A percentile compares a stretch with the other conserved stretches of the same genome.
These are phyloP conservation scores for Botryotinia globosa DNA, from an alignment of 2,329 filamentous ascomycete genomes.

Conservation along the genomic window DNA sequence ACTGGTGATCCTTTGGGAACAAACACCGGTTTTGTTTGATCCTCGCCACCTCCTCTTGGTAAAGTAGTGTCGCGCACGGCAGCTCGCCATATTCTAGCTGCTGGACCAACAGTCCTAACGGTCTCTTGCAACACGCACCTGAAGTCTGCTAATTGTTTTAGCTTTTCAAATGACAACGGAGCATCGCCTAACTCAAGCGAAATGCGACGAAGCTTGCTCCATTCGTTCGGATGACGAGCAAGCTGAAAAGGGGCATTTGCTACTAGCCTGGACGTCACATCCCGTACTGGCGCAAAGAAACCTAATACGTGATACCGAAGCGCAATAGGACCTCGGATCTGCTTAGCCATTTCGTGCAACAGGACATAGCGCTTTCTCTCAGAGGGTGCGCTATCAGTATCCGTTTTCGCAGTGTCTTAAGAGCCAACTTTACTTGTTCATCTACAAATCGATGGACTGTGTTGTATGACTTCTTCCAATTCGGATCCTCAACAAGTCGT, in stretches of 20 bases:
- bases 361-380: constrained; percentile 6
- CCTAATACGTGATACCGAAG: constrained; percentile 10
- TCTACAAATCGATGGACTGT: constrained; percentile 18
- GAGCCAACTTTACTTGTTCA: constrained; percentile 20
- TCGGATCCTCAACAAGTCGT: not conserved
- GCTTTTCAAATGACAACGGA: constrained; percentile 45
- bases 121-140: constrained; percentile 57
- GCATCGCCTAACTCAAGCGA: not conserved
- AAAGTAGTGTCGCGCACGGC: constrained; percentile 31
- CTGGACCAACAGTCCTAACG: constrained; percentile 27
- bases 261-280: not conserved
- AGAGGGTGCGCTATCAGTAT: not conserved
- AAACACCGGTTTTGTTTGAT: constrained; percentile 32
- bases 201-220: constrained; percentile 13
- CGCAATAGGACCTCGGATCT: constrained; percentile 10
- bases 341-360: constrained; percentile 16
- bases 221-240: constrained; percentile 13
- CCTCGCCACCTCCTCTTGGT: constrained; percentile 36
- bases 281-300: constrained; percentile 11
- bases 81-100: constrained; percentile 19
- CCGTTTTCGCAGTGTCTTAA: constrained; percentile 1
- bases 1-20: constrained; percentile 30
- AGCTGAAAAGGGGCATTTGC: constrained; percentile 13
- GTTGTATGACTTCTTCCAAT: constrained; percentile 1
- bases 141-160: constrained; percentile 52